These are phyloP conservation scores for Epichloe glyceriae DNA, from an alignment of 2,329 filamentous ascomycete genomes.

Conservation along the genomic window DNA sequence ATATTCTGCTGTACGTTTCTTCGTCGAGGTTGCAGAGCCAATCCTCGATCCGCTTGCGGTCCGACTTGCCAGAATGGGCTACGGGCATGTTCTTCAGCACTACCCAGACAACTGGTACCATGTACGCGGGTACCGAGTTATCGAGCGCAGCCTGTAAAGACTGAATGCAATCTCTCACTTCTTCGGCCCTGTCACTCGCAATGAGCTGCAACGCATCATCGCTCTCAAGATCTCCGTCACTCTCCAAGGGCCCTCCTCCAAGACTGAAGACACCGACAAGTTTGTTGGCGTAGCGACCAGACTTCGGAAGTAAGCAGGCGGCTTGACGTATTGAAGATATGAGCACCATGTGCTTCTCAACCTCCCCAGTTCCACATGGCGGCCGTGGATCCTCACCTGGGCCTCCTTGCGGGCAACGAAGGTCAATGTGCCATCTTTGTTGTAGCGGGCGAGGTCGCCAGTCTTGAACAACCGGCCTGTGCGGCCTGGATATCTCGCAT, in stretches of 20 bases:
- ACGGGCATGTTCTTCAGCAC: neutral
- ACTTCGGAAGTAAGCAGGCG: neutral
- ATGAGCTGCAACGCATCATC: neutral
- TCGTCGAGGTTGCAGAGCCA: conserved; percentile 2
- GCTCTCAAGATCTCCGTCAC: neutral
- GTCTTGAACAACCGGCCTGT: conserved; percentile 12
- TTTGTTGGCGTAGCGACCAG: conserved; percentile 2
- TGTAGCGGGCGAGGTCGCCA: conserved; percentile 14
- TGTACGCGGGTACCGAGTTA: neutral
- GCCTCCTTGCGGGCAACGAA: conserved; percentile 38
- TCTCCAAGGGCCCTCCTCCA: neutral
- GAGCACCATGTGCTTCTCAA: conserved; percentile 9
- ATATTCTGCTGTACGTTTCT: neutral
- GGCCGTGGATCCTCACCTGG: conserved; percentile 44
- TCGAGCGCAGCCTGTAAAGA: neutral
- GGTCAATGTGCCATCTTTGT: conserved; percentile 22
- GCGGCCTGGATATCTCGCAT: neutral
- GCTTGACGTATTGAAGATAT: neutral
- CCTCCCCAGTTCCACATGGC: conserved; percentile 31
- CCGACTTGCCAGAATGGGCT: neutral
- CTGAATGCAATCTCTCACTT: neutral
- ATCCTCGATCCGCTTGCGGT: neutral
- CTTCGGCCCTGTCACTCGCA: neutral
- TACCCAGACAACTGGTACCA: conserved; percentile 1
- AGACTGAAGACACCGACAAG: conserved; percentile 7